These are phyloP conservation scores for Colletotrichum salicis DNA, from an alignment of 2,329 filamentous ascomycete genomes.

Conservation along the genomic window DNA sequence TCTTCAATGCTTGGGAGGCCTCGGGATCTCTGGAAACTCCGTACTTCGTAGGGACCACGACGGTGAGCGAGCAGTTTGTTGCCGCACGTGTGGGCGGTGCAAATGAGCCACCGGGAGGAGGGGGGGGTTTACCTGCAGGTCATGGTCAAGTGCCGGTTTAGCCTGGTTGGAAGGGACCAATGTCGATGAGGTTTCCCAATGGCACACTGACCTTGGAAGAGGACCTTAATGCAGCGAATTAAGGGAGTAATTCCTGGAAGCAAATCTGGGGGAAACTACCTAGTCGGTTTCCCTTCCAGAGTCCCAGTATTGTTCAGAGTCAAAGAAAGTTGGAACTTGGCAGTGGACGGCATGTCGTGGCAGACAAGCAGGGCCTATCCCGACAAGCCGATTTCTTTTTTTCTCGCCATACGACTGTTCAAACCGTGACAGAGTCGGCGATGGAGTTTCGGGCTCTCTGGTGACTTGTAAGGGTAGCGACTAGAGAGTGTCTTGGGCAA, in stretches of 20 bases:
- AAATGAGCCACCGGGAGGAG: conserved; percentile 8
- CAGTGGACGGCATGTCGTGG: conserved; percentile 7
- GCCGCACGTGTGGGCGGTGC: neutral
- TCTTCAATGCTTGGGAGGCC: neutral
- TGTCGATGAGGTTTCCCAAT: conserved; percentile 2
- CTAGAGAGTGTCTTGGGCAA: neutral
- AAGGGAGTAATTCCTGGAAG: conserved; percentile 9
- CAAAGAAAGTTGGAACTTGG: conserved; percentile 1
- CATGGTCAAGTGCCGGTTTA: conserved; percentile 13
- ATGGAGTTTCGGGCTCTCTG: neutral
- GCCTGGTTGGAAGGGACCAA: neutral
- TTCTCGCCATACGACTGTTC: neutral
- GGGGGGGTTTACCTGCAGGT: conserved; percentile 11
- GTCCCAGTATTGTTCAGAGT: neutral
- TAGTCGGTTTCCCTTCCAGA: neutral
- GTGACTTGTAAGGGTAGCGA: neutral
- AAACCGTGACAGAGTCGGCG: neutral
- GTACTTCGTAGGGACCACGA: neutral
- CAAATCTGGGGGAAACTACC: neutral
- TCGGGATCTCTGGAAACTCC: neutral
- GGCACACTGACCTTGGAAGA: conserved; percentile 20
- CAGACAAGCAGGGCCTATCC: conserved; percentile 16
- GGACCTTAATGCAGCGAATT: conserved; percentile 5
- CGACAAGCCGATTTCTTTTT: neutral
- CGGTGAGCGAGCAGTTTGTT: neutral